A percentile compares a stretch with the other conserved stretches of the same genome.
Conservation (phyloP, 805 yeast species). For the Starmerella kuoi region DNA sequence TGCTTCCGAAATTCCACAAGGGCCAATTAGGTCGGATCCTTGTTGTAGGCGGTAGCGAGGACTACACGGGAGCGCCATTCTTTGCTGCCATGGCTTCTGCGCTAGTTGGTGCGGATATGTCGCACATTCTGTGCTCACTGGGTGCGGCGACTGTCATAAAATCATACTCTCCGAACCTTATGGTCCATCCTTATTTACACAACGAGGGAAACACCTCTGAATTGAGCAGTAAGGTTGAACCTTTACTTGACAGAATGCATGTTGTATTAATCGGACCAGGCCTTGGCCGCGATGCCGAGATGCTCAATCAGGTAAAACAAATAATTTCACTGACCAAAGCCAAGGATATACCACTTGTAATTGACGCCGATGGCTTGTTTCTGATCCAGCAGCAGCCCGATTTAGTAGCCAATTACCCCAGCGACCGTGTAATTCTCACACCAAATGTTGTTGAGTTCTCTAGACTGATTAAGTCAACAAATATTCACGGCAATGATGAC, state of each 20-base stretch:
- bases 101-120: constrained; percentile 72
- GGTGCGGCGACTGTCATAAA: constrained; percentile 73
- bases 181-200: constrained; percentile 83
- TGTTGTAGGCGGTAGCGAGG: constrained; percentile 88
- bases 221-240: constrained; percentile 22
- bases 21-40: constrained; percentile 86
- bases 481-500: constrained; percentile 18
- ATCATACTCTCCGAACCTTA: constrained; percentile 77
- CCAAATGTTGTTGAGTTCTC: constrained; percentile 83
- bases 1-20: constrained; percentile 45
- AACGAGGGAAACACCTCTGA: constrained; percentile 33
- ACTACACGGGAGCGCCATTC: constrained; percentile 94
- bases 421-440: constrained; percentile 56
- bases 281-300: constrained; percentile 64
- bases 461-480: constrained; percentile 46
- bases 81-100: constrained; percentile 81
- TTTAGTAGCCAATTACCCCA: constrained; percentile 40
- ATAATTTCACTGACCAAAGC: constrained; percentile 47
- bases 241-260: constrained; percentile 59
- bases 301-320: constrained; percentile 48
- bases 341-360: constrained; percentile 53
- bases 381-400: constrained; percentile 40
- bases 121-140: constrained; percentile 78
- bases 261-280: constrained; percentile 90
- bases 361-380: constrained; percentile 85